Evolutionary conservation across 2,329 filamentous ascomycete genomes (phyloP).

Genomic region (Botrytis aclada): DNA sequence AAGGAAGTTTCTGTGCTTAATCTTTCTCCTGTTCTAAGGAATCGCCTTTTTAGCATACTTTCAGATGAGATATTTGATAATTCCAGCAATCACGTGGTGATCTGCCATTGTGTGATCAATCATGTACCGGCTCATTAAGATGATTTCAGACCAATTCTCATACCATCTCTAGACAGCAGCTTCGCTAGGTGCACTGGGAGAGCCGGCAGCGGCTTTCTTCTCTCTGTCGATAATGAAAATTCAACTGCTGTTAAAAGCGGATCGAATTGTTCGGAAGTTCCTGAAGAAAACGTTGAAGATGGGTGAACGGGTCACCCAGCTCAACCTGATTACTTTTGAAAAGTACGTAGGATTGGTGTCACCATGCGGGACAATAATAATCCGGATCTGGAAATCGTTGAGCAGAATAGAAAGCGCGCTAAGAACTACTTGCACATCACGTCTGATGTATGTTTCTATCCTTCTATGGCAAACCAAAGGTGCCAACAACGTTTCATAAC

Average conservation of each 20-base stretch:
- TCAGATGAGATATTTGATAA: conserved; percentile 65
- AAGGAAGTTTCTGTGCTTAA: neutral
- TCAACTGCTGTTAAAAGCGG: conserved; percentile 54
- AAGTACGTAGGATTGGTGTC: conserved; percentile 60
- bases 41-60: conserved; percentile 67
- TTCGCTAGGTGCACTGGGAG: neutral
- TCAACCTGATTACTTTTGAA: conserved; percentile 65
- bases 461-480: neutral
- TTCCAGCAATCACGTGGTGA: conserved; percentile 53
- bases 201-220: neutral
- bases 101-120: conserved; percentile 56
- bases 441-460: neutral
- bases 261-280: conserved; percentile 52
- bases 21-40: conserved; percentile 43
- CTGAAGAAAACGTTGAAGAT: conserved; percentile 57
- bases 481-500: neutral
- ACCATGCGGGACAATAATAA: conserved; percentile 46
- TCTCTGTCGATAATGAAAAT: conserved; percentile 39
- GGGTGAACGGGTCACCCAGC: conserved; percentile 63
- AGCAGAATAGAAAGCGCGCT: neutral
- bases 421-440: neutral
- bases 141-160: conserved; percentile 61
- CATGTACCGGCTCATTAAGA: conserved; percentile 59
- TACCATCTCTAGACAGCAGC: conserved; percentile 41
- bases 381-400: conserved; percentile 42